A percentile compares a stretch with the other conserved stretches of the same genome.
Conservation (phyloP, 1,284 basidiomycete species). For the Ceratobasidium sp. region DNA sequence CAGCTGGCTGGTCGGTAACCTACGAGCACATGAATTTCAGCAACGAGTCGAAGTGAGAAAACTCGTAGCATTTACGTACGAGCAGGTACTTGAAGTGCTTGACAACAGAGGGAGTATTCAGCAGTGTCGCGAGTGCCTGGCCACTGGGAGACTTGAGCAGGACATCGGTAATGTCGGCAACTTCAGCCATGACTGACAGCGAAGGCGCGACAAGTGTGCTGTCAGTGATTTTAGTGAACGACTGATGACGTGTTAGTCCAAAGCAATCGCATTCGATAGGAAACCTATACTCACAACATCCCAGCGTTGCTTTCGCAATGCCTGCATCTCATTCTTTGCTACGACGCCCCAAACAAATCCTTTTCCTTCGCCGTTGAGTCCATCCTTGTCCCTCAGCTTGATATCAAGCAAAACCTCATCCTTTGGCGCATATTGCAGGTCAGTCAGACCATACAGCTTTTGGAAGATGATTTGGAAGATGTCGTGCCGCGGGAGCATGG, state of each 20-base stretch:
- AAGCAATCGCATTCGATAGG: neutral
- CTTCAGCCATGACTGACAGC: constrained; percentile 84
- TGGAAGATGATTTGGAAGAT: constrained; percentile 75
- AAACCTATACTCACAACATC: constrained; percentile 75
- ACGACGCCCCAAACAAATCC: constrained; percentile 87
- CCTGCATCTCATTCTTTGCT: constrained; percentile 79
- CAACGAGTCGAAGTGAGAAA: constrained; percentile 32
- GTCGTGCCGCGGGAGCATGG: constrained; percentile 86
- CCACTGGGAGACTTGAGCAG: constrained; percentile 75
- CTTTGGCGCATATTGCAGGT: constrained; percentile 77
- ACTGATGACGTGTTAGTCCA: constrained; percentile 27
- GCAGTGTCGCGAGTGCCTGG: constrained; percentile 68
- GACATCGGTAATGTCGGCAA: constrained; percentile 83
- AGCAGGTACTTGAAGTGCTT: constrained; percentile 84
- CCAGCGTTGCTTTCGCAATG: constrained; percentile 80
- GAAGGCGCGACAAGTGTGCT: constrained; percentile 69
- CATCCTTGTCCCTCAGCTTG: constrained; percentile 66
- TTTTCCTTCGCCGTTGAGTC: constrained; percentile 53
- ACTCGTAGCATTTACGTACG: constrained; percentile 56
- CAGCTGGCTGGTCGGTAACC: constrained; percentile 86
- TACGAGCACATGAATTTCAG: constrained; percentile 52
- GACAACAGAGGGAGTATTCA: constrained; percentile 74
- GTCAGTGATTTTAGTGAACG: constrained; percentile 82
- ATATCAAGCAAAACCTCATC: constrained; percentile 83
- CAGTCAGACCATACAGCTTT: constrained; percentile 71